Evolutionary conservation across 208 protist genomes (phyloP), one percentile per base, ranked within the genome.

Genomic region (Novymonas esmeraldas): DNA sequence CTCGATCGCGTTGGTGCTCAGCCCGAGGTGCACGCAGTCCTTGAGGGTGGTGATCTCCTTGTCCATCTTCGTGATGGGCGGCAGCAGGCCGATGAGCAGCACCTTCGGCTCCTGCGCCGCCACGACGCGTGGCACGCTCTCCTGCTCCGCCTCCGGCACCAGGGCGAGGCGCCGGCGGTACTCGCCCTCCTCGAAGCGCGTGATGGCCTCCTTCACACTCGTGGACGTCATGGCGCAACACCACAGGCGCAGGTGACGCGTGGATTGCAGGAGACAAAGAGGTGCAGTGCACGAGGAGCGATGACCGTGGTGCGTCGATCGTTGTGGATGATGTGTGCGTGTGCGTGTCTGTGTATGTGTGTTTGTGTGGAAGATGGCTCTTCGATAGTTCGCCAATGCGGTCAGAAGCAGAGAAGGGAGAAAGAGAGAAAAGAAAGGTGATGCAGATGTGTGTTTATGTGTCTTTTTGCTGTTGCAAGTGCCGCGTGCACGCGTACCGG

Each of bases 1-100:
- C 55, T 98, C 95, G 67, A 98, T 98, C 41, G 76, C 71, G 73
- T 98, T 98, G 0, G 95, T 98, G 67, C 94, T 98, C 20, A 98
- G 87, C 5, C 89, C 82, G 7, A 98, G 88, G 55, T 98, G 85
- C 61, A 87, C 89, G 73, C 92, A 97, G 51, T 93, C 87, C 46
- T 89, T 88, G 20, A 98, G 85, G 29, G 77, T 86, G 3, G 76
- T 58, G 41, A 98, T 90, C 20, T 96, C 86, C 75, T 90, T 94
- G 67, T 98, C 95, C 92, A 98, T 97, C 78, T 98, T 98, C 10
- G 83, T 78, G 64, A 98, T 97, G 36, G 93, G 95, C 13, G 95
- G 95, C 61, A 96, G 73, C 85, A 93, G 78, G 44, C 92, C 90
- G 50, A 95, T 94, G 2, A 98, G 85, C 45, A 93, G 63, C 29